Percentiles rank a stretch among this genome's conserved stretches.
Evolutionary conservation across 2,329 filamentous ascomycete genomes (phyloP).

Genomic region (Trichoderma guizhouense): DNA sequence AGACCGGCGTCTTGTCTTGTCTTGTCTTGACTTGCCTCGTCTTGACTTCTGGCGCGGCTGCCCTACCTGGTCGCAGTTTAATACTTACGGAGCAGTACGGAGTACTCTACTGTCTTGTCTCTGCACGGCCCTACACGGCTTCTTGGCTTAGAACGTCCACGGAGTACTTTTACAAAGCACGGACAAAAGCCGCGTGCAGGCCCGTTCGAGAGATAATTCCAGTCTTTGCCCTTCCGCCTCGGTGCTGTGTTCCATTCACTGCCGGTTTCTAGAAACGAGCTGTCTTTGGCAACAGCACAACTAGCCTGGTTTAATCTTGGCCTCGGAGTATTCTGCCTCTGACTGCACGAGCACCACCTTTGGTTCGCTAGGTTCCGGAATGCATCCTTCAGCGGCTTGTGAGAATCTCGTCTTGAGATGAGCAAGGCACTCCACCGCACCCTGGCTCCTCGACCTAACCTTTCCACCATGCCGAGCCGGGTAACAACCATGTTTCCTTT

Average conservation of each 20-base stretch:
- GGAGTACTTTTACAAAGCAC: neutral
- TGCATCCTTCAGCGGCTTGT: slow-evolving; percentile 17
- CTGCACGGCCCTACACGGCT: neutral
- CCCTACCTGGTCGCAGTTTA: slow-evolving; percentile 7
- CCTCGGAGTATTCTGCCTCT: slow-evolving; percentile 33
- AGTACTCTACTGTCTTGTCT: neutral
- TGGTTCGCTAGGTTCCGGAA: slow-evolving; percentile 19
- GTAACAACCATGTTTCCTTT: slow-evolving; percentile 7
- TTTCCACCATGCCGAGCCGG: slow-evolving; percentile 20
- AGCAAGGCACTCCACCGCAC: slow-evolving; percentile 16
- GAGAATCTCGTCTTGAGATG: slow-evolving; percentile 14
- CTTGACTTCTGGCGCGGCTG: slow-evolving; percentile 1
- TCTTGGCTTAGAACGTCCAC: slow-evolving; percentile 2
- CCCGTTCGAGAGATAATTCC: neutral
- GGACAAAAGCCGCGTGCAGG: neutral
- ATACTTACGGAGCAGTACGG: neutral
- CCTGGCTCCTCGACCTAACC: slow-evolving; percentile 14
- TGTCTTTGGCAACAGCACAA: slow-evolving; percentile 24
- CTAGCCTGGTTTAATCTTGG: slow-evolving; percentile 7
- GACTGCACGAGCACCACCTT: slow-evolving; percentile 20
- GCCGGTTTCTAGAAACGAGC: slow-evolving; percentile 34
- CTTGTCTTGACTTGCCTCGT: slow-evolving; percentile 10
- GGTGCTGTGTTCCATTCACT: slow-evolving; percentile 18
- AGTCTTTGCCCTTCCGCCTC: neutral
- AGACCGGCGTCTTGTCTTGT: slow-evolving; percentile 14